These are phyloP conservation scores for Rhodotorula sphaerocarpa DNA, from an alignment of 768 basidiomycete genomes.

Conservation along the genomic window DNA sequence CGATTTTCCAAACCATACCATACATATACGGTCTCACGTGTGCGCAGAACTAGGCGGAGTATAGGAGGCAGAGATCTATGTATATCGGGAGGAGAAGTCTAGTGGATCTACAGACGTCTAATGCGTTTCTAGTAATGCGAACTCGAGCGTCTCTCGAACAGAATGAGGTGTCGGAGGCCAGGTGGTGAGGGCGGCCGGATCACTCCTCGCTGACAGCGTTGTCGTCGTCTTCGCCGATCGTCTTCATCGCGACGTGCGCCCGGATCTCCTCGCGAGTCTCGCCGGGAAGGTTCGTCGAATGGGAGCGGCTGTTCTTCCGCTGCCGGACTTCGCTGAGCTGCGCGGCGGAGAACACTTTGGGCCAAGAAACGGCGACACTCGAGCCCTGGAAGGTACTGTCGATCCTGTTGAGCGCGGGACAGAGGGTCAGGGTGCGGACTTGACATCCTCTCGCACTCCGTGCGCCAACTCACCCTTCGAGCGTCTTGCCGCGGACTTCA, in stretches of 20 bases:
- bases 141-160: too few species aligned
- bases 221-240: slow-evolving; percentile 6
- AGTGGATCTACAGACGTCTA: too few species aligned
- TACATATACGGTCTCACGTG: too few species aligned
- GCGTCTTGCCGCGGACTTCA: slow-evolving; percentile 9
- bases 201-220: not conserved
- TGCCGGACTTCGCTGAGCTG: slow-evolving; percentile 3
- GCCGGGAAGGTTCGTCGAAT: slow-evolving; percentile 5
- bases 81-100: too few species aligned
- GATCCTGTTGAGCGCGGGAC: not conserved
- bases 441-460: too few species aligned
- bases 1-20: too few species aligned
- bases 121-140: too few species aligned
- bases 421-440: too few species aligned
- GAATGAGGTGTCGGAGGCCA: too few species aligned
- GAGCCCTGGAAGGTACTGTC: slow-evolving; percentile 7
- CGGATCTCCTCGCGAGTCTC: slow-evolving; percentile 15
- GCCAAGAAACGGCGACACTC: not conserved
- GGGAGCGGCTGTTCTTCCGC: slow-evolving; percentile 7
- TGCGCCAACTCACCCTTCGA: slow-evolving; percentile 3
- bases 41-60: too few species aligned
- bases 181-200: too few species aligned
- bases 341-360: not conserved
- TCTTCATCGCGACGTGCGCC: slow-evolving; percentile 4
- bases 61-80: too few species aligned